These are phyloP conservation scores for Aspergillus neoniger DNA, from an alignment of 2,329 filamentous ascomycete species.

Conservation along the genomic window DNA sequence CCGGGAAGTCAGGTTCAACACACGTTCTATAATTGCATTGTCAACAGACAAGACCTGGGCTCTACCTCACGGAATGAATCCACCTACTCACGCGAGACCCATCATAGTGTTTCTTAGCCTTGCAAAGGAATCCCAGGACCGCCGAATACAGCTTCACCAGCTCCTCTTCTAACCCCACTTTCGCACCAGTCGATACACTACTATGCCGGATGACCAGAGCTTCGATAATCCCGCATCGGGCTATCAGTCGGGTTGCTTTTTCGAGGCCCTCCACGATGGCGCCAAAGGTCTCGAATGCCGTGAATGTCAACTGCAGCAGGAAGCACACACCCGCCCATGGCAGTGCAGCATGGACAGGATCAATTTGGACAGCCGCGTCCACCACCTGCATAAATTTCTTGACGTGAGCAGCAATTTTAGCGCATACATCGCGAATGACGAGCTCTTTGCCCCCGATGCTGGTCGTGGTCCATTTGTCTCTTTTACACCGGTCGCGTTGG, in stretches of 20 bases:
- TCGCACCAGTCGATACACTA: background rate
- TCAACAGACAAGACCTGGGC: too few relatives aligned
- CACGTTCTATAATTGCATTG: too few relatives aligned
- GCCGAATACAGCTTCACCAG: background rate
- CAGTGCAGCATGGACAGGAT: background rate
- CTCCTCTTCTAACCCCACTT: background rate
- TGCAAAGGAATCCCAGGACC: background rate
- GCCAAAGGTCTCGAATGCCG: background rate
- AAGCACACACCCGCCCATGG: slow-evolving; percentile 3
- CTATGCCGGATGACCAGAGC: background rate
- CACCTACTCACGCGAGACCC: too few relatives aligned
- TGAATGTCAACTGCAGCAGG: background rate
- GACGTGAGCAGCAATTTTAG: background rate
- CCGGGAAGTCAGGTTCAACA: too few relatives aligned
- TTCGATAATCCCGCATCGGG: background rate
- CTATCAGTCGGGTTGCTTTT: background rate
- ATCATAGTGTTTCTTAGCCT: too few relatives aligned
- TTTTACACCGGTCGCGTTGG: background rate
- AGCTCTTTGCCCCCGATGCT: background rate
- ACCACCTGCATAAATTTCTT: slow-evolving; percentile 1
- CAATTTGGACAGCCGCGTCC: background rate
- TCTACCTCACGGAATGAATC: too few relatives aligned
- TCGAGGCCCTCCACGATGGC: background rate
- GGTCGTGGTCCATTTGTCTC: background rate
- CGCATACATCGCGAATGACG: background rate